Evolutionary conservation across 2,329 filamentous ascomycete genomes (phyloP), one percentile per base, ranked within the genome.

Genomic region (Colletotrichum coccodes): DNA sequence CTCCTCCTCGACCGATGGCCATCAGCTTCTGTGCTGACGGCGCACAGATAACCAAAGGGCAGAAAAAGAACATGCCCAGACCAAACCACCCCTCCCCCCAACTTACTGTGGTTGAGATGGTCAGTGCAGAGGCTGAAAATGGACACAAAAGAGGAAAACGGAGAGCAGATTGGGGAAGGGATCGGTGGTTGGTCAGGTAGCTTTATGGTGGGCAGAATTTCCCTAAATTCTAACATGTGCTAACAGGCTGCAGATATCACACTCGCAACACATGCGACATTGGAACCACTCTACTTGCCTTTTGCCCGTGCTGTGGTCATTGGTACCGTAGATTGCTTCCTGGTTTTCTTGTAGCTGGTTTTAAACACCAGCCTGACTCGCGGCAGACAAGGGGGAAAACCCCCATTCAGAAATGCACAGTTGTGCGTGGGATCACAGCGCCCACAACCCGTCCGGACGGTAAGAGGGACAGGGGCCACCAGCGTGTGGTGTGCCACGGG

Each of bases 101-200:
- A 21, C 49, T 14, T 47, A 23, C 32, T n/a, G 63, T 38, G 40
- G 30, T n/a, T n/a, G 18, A 32, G 60, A 46, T 64, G 64, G 60
- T 58, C 60, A 58, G 53, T 64, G 60, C 53, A 65, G 54, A 49
- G 47, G 61, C 61, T 65, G 65, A 49, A 60, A 23, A 42, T 42
- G 23, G 44, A n/a, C 32, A 30, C 28, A 11, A 14, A 18, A 46
- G 56, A 46, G 14, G 32, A 9, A 34, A 26, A 30, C 2, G 38
- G 28, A 34, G 11, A 16, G 47, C 23, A 50, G 47, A n/a, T 18
- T 32, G 47, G 28, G 30, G 32, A 21, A 28, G 56, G 21, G 21
- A n/a, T 3, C 3, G 42, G n/a, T 46, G 54, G 38, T 21, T 28
- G 53, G 9, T 30, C 21, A 26, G 28, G 30, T 23, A 38, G 32